These are phyloP conservation scores for Penicillium maclennaniae DNA, from an alignment of 495 filamentous ascomycete genomes.

Conservation along the genomic window DNA sequence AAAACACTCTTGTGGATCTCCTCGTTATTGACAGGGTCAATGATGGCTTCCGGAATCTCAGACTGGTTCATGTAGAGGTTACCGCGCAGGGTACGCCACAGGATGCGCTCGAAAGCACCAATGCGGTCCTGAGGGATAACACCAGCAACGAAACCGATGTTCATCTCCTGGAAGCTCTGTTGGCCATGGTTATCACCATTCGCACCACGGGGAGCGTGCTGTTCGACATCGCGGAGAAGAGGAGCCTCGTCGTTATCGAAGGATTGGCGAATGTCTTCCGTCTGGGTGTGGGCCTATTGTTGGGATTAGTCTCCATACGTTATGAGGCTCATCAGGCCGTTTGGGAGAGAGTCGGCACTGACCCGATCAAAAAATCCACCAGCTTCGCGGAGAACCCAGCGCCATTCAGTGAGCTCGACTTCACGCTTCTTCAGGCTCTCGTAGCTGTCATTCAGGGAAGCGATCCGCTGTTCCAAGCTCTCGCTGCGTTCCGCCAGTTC, in stretches of 20 bases:
- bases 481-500: conserved; percentile 88
- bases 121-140: conserved; percentile 93
- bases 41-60: conserved; percentile 91
- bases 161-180: conserved; percentile 90
- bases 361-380: conserved; percentile 94
- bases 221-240: conserved; percentile 81
- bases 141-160: conserved; percentile 99
- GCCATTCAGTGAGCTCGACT: conserved; percentile 95
- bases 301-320: conserved; percentile 22
- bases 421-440: conserved; percentile 97
- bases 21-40: conserved; percentile 90
- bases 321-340: not conserved
- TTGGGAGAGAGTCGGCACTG: conserved; percentile 15
- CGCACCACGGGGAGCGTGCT: conserved; percentile 53
- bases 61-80: conserved; percentile 99
- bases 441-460: conserved; percentile 92
- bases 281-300: conserved; percentile 75
- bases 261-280: conserved; percentile 91
- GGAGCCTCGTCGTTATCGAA: conserved; percentile 83
- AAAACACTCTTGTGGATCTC: conserved; percentile 95
- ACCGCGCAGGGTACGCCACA: conserved; percentile 93
- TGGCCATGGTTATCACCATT: conserved; percentile 71
- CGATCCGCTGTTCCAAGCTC: conserved; percentile 85
- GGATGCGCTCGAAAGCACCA: conserved; percentile 90
- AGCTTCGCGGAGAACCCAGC: conserved; percentile 92